phyloP scores from a whole-genome alignment of 2,329 filamentous ascomycete genomes.

The Lachnellula willkommii region DNA sequence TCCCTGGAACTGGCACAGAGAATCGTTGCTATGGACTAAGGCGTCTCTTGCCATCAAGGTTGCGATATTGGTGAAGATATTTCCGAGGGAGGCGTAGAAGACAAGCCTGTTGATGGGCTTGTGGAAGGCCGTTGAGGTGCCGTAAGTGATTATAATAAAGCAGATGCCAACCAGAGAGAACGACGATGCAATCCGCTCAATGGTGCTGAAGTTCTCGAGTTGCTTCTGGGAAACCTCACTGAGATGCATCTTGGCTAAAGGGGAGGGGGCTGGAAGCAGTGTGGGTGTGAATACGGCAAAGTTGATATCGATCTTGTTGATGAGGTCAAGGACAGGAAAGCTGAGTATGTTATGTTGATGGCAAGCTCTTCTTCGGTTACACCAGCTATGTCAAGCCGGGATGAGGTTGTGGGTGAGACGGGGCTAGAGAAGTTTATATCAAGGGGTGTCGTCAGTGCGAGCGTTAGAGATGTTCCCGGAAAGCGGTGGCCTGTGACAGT shows the following conservation, averaged over 20 bases:
- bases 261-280: neutral
- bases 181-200: conserved; percentile 64
- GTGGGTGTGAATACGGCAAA: no score
- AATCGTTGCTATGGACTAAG: conserved; percentile 33
- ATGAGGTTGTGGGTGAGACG: neutral
- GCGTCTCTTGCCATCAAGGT: conserved; percentile 66
- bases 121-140: conserved; percentile 53
- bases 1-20: conserved; percentile 63
- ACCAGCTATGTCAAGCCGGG: no score
- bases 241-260: conserved; percentile 7
- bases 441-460: neutral
- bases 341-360: no score
- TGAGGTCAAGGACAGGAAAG: no score
- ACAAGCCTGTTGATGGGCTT: conserved; percentile 84
- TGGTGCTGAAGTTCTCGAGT: conserved; percentile 41
- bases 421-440: neutral
- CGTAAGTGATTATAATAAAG: conserved; percentile 68
- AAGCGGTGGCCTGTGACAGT: neutral
- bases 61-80: conserved; percentile 70
- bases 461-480: neutral
- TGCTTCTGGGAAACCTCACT: conserved; percentile 4
- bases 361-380: no score
- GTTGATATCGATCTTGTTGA: no score
- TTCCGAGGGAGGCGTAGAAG: conserved; percentile 79
- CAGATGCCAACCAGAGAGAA: conserved; percentile 66